Evolutionary conservation across 202 grass and related monocot genomes (phyloP).

Genomic region (Thinopyrum obtusiflorum): DNA sequence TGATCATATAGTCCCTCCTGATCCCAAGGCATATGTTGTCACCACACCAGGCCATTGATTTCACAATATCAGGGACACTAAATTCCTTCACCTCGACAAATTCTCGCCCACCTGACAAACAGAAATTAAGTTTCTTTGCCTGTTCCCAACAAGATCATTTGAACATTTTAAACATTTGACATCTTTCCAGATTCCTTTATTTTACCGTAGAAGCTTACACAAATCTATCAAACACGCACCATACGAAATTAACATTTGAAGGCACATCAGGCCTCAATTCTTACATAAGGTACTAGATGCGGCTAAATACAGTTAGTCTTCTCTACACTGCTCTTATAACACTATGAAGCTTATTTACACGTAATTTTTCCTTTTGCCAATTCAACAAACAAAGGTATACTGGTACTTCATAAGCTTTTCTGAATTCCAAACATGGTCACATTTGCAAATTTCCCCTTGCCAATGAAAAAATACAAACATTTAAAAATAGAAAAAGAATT

Average conservation of each 20-base stretch:
- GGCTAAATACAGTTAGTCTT: slow-evolving; percentile 22
- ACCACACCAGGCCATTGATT: slow-evolving; percentile 95
- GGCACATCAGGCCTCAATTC: neutral
- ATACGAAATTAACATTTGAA: neutral
- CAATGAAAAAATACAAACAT: neutral
- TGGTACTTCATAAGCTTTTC: slow-evolving; percentile 8
- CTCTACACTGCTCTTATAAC: slow-evolving; percentile 14
- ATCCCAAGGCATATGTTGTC: slow-evolving; percentile 95
- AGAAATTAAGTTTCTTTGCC: neutral
- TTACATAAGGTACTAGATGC: slow-evolving; percentile 14
- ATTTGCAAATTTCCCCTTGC: neutral
- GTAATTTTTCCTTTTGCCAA: neutral
- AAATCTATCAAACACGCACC: slow-evolving; percentile 26
- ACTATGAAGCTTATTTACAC: neutral
- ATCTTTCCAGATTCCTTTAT: neutral
- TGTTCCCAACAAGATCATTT: slow-evolving; percentile 31
- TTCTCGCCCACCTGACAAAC: slow-evolving; percentile 75
- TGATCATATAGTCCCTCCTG: slow-evolving; percentile 83
- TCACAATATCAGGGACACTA: slow-evolving; percentile 72
- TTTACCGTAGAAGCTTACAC: slow-evolving; percentile 20
- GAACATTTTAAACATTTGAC: slow-evolving; percentile 18
- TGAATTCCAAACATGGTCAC: neutral
- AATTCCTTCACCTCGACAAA: slow-evolving; percentile 97
- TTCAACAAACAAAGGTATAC: neutral
- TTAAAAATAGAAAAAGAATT: slow-evolving; percentile 5